Conservation (phyloP, 2,329 filamentous ascomycete species). For the Aspergillus ochraceoroseus region DNA sequence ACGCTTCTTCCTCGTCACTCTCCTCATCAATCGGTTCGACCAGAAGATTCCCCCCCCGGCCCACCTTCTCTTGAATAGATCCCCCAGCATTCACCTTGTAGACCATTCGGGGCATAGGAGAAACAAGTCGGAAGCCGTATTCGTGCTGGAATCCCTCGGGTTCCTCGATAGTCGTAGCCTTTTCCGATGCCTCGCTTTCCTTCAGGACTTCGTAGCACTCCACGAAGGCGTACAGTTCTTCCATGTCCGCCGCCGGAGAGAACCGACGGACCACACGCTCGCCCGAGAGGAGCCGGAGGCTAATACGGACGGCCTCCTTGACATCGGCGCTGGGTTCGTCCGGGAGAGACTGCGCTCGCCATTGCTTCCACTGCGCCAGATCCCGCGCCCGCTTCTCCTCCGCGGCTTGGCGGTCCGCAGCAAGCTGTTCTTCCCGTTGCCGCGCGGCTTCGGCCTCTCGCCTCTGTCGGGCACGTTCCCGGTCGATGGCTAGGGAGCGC, state of each 20-base stretch:
- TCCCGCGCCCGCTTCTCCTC: slow-evolving; percentile 55
- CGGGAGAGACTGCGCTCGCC: slow-evolving; percentile 65
- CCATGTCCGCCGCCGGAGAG: slow-evolving; percentile 61
- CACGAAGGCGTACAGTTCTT: slow-evolving; percentile 93
- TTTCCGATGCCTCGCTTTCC: slow-evolving; percentile 30
- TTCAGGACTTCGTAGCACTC: slow-evolving; percentile 73
- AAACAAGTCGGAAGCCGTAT: slow-evolving; percentile 81
- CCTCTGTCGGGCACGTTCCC: slow-evolving; percentile 72
- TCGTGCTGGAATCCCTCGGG: slow-evolving; percentile 70
- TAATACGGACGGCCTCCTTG: slow-evolving; percentile 68
- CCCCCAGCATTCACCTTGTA: slow-evolving; percentile 64
- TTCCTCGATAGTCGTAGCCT: slow-evolving; percentile 42
- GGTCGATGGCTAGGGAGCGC: slow-evolving; percentile 78
- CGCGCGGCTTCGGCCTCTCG: slow-evolving; percentile 66
- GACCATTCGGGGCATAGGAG: slow-evolving; percentile 76
- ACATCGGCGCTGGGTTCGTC: slow-evolving; percentile 62
- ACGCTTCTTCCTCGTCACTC: slow-evolving; percentile 48
- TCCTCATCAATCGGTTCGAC: slow-evolving; percentile 65
- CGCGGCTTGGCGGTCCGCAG: slow-evolving; percentile 58
- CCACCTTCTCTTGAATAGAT: slow-evolving; percentile 67
- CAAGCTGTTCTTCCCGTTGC: slow-evolving; percentile 61
- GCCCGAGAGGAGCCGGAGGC: slow-evolving; percentile 58
- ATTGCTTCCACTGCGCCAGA: slow-evolving; percentile 67
- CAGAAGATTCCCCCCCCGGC: slow-evolving; percentile 79
- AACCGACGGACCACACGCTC: slow-evolving; percentile 77